These are phyloP conservation scores for Neocucurbitaria cava DNA, from an alignment of 2,329 filamentous ascomycete species.

Conservation along the genomic window DNA sequence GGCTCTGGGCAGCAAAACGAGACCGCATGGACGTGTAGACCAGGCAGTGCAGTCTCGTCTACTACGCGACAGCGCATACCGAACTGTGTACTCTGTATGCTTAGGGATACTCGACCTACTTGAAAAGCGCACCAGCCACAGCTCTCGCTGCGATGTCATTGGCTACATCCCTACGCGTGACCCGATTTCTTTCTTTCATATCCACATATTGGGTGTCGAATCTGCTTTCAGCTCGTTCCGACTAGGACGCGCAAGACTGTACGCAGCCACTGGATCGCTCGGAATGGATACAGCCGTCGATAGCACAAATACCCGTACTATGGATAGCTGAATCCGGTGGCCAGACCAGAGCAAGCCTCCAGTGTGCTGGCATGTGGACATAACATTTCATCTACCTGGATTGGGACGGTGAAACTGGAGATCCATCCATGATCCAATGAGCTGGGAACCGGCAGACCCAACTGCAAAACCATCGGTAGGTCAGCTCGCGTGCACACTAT, in stretches of 20 bases:
- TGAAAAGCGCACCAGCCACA: slow-evolving; percentile 26
- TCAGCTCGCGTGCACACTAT: slow-evolving; percentile 6
- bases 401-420: slow-evolving; percentile 16
- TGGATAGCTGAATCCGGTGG: slow-evolving; percentile 24
- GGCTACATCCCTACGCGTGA: slow-evolving; percentile 30
- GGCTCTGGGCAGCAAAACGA: slow-evolving; percentile 1
- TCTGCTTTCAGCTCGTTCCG: slow-evolving; percentile 22
- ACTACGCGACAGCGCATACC: slow-evolving; percentile 3
- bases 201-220: slow-evolving; percentile 6
- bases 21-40: slow-evolving; percentile 4
- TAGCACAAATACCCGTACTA: slow-evolving; percentile 15
- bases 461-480: neutral
- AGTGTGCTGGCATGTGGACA: slow-evolving; percentile 9
- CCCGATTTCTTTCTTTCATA: slow-evolving; percentile 9
- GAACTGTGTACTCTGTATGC: too few species aligned
- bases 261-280: slow-evolving; percentile 12
- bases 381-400: slow-evolving; percentile 1
- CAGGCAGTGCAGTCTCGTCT: slow-evolving; percentile 10
- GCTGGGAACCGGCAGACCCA: slow-evolving; percentile 5
- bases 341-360: slow-evolving; percentile 19
- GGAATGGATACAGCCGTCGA: slow-evolving; percentile 3
- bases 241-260: slow-evolving; percentile 25
- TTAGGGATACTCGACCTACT: neutral
- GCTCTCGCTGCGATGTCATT: slow-evolving; percentile 8
- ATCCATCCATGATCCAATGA: slow-evolving; percentile 13